These are phyloP conservation scores for Chimonanthus praecox DNA, from an alignment of 164 flowering plant genomes.

Conservation along the genomic window DNA sequence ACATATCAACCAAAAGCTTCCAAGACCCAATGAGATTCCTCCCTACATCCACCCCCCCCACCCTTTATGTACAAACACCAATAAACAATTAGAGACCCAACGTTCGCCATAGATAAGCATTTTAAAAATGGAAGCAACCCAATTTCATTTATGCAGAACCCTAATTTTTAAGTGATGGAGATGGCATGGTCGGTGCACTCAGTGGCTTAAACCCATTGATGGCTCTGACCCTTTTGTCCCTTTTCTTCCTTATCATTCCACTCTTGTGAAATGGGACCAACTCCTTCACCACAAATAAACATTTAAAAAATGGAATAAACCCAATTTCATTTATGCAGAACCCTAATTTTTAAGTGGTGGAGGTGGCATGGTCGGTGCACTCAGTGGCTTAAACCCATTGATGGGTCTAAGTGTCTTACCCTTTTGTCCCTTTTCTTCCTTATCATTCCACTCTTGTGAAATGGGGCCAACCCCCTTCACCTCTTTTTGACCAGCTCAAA, in stretches of 20 bases:
- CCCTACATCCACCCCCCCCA: not conserved
- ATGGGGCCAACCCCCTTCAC: not conserved
- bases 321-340: not conserved
- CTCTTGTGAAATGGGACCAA: not conserved
- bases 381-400: not conserved
- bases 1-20: not conserved
- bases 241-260: not conserved
- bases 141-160: not conserved
- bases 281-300: not conserved
- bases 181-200: slow-evolving; percentile 1
- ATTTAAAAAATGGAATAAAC: not conserved
- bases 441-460: not conserved
- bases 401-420: not conserved
- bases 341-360: not conserved
- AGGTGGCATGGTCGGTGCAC: not conserved
- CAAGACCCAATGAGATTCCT: not conserved
- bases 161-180: not conserved
- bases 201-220: not conserved
- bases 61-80: not conserved
- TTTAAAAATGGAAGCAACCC: not conserved
- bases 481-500: not conserved
- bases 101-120: not conserved
- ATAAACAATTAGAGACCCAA: not conserved
- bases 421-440: not conserved
- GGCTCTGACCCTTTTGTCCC: no score